Evolutionary conservation across 2,329 filamentous ascomycete species (phyloP).

Genomic region (Monilinia fructicola): DNA sequence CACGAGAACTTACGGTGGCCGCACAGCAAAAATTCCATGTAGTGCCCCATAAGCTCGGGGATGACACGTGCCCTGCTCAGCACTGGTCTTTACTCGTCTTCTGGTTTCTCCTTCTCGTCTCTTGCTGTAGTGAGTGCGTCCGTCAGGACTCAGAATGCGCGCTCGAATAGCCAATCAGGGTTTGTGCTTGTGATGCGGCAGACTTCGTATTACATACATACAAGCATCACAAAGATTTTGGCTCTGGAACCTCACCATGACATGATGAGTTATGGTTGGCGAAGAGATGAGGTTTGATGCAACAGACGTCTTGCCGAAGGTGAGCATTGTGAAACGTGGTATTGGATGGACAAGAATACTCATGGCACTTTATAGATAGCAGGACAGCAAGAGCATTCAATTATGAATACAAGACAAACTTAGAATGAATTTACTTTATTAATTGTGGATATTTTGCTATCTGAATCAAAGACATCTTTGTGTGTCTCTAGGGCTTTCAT

Average conservation of each 20-base stretch:
- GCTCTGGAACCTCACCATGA: background rate
- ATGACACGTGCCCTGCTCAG: background rate
- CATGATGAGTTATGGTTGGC: background rate
- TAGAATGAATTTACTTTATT: background rate
- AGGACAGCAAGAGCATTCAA: background rate
- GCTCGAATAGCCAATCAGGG: background rate
- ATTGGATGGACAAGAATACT: background rate
- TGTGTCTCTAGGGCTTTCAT: background rate
- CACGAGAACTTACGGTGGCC: background rate
- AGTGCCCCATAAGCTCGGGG: background rate
- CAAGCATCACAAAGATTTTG: background rate
- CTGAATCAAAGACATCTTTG: background rate
- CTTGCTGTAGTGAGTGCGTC: background rate
- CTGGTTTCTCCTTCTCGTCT: background rate
- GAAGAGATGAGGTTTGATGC: background rate
- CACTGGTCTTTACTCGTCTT: background rate
- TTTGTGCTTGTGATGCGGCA: background rate
- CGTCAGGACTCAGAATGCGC: background rate
- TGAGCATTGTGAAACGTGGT: too few relatives aligned
- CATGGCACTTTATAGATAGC: background rate
- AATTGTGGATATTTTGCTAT: background rate
- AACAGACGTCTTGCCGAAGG: background rate
- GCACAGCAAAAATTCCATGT: background rate
- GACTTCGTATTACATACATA: background rate
- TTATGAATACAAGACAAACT: background rate